These are phyloP conservation scores for Hansenula anomala DNA, from an alignment of 1,139 yeast species.

Conservation along the genomic window DNA sequence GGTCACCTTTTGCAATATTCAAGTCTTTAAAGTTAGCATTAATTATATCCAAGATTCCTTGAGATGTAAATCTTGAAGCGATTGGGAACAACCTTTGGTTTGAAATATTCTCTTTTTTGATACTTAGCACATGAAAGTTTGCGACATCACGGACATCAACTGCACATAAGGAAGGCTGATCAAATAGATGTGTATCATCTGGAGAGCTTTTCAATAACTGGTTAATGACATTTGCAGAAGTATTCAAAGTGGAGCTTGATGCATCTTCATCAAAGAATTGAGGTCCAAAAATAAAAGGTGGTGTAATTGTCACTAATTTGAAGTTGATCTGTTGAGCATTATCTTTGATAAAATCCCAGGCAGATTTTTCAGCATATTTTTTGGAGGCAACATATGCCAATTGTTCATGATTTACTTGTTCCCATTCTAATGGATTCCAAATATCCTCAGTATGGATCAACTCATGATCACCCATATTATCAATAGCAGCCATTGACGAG, in stretches of 20 bases:
- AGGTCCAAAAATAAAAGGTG: constrained; percentile 50
- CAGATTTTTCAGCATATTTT: constrained; percentile 31
- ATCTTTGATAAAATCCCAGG: constrained; percentile 37
- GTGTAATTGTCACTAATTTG: constrained; percentile 37
- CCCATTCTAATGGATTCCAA: constrained; percentile 40
- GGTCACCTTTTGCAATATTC: constrained; percentile 1
- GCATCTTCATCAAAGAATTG: constrained; percentile 26
- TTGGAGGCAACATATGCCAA: constrained; percentile 33
- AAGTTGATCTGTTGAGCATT: constrained; percentile 33
- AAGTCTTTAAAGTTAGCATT: constrained; percentile 9
- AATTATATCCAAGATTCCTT: constrained; percentile 29
- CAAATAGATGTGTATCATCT: constrained; percentile 13
- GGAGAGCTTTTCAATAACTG: constrained; percentile 21
- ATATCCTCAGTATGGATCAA: constrained; percentile 21
- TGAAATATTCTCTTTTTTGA: constrained; percentile 25
- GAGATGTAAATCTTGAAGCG: constrained; percentile 3
- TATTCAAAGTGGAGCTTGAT: constrained; percentile 29
- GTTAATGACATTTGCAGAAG: constrained; percentile 25
- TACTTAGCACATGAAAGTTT: constrained; percentile 32
- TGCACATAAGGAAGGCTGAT: constrained; percentile 15
- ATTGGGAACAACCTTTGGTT: constrained; percentile 29
- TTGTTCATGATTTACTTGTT: constrained; percentile 24
- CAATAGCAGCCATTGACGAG: constrained; percentile 44
- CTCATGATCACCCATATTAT: constrained; percentile 20
- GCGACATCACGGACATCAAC: constrained; percentile 42